Conservation (phyloP, 345 rosid genomes). For the Hibiscus mutabilis region DNA sequence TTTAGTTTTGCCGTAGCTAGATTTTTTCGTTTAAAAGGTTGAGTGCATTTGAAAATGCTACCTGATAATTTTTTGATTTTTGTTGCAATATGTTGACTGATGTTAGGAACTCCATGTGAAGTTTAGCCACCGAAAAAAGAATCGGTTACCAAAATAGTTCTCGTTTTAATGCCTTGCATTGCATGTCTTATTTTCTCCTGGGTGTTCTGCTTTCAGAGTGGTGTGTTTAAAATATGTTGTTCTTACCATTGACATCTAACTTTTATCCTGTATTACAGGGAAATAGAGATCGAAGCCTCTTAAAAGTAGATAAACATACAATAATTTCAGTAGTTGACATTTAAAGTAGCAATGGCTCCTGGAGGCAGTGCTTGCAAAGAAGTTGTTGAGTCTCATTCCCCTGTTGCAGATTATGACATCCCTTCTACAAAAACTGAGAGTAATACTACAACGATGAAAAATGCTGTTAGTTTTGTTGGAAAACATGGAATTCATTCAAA, state of each 20-base stretch:
- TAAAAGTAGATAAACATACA: neutral
- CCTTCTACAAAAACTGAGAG: constrained; percentile 21
- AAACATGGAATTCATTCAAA: constrained; percentile 6
- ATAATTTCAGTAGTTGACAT: neutral
- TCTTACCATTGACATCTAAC: neutral
- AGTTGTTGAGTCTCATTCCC: constrained; percentile 28
- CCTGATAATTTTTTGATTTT: neutral
- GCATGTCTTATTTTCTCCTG: neutral
- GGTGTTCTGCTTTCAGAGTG: neutral
- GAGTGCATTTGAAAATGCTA: neutral
- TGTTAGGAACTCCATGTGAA: neutral
- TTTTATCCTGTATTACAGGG: neutral
- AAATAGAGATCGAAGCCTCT: constrained; percentile 1
- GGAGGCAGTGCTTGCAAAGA: constrained; percentile 38
- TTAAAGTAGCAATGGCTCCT: constrained; percentile 30
- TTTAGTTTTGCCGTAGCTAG: neutral
- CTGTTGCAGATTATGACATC: constrained; percentile 20
- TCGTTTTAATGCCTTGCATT: neutral
- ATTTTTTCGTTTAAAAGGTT: neutral
- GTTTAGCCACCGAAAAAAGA: neutral
- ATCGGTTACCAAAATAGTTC: neutral
- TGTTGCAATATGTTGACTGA: neutral
- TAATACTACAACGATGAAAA: constrained; percentile 18
- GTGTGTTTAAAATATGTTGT: neutral
- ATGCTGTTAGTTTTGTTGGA: constrained; percentile 6